Evolutionary conservation across 345 rosid genomes (phyloP).

Genomic region (Populus ilicifolia): DNA sequence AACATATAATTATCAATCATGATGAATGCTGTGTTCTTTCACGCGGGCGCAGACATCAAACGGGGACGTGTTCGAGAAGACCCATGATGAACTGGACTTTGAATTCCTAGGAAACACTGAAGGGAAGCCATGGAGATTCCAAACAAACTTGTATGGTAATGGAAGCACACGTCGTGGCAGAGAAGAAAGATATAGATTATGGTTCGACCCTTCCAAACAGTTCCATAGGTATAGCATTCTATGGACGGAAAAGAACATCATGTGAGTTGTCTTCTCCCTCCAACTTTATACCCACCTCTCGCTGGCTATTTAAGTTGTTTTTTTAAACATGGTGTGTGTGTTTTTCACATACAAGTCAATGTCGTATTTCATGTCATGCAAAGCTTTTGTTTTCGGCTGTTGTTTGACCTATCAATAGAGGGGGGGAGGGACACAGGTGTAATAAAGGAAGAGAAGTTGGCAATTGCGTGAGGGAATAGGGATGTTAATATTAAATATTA

Average conservation of each 20-base stretch:
- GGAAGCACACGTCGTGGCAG: constrained; percentile 90
- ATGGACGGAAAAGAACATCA: constrained; percentile 69
- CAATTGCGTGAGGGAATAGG: constrained; percentile 16
- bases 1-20: not conserved
- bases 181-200: constrained; percentile 82
- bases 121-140: constrained; percentile 93
- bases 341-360: too few relatives aligned
- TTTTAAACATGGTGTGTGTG: not conserved
- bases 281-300: not conserved
- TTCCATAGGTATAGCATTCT: constrained; percentile 85
- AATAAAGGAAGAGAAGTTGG: not conserved
- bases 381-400: not conserved
- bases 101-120: constrained; percentile 82
- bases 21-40: not conserved
- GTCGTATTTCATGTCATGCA: too few relatives aligned
- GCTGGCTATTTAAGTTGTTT: not conserved
- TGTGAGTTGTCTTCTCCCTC: constrained; percentile 43
- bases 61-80: constrained; percentile 71
- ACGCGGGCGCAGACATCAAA: constrained; percentile 61
- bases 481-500: not conserved
- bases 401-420: not conserved
- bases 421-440: too few relatives aligned
- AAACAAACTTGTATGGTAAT: constrained; percentile 84
- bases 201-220: constrained; percentile 89
- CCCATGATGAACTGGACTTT: constrained; percentile 86